phyloP scores from a whole-genome alignment of 2,329 filamentous ascomycete genomes.

The Alternaria alternata region DNA sequence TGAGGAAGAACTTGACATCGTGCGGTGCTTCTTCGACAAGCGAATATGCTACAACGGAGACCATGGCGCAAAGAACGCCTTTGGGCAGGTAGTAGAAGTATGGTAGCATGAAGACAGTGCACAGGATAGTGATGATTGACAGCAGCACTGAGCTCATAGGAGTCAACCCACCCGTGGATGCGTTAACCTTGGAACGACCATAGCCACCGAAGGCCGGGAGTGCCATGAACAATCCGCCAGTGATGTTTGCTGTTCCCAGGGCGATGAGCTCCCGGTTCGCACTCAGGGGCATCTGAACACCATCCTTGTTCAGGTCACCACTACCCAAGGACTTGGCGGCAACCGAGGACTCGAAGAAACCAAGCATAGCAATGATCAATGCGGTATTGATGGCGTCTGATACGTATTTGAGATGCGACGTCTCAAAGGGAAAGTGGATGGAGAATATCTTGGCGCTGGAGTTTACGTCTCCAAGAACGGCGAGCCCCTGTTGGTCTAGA shows the following conservation, averaged over 20 bases:
- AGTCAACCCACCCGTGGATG: conserved; percentile 87
- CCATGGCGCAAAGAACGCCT: conserved; percentile 91
- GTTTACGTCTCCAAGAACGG: conserved; percentile 83
- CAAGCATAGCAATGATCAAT: conserved; percentile 90
- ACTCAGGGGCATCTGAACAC: conserved; percentile 82
- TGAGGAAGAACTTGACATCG: conserved; percentile 88
- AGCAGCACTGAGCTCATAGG: conserved; percentile 93
- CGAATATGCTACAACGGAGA: conserved; percentile 92
- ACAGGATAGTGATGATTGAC: conserved; percentile 81
- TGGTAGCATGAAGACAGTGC: conserved; percentile 81
- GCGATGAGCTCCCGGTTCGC: conserved; percentile 94
- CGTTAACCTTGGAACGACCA: conserved; percentile 93
- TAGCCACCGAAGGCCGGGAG: conserved; percentile 96
- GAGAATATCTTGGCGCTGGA: conserved; percentile 75
- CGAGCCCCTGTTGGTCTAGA: conserved; percentile 83
- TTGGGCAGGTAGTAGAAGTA: conserved; percentile 98
- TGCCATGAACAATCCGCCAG: conserved; percentile 90
- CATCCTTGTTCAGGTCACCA: conserved; percentile 62
- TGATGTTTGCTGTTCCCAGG: conserved; percentile 86
- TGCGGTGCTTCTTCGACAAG: conserved; percentile 94
- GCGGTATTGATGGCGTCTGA: conserved; percentile 87
- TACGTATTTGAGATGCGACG: conserved; percentile 79
- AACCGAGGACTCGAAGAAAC: conserved; percentile 98
- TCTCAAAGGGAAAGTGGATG: conserved; percentile 85
- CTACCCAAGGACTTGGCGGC: conserved; percentile 83